Evolutionary conservation across 192 early-diverging fungal species (phyloP).

Genomic region (Mortierella alpina): DNA sequence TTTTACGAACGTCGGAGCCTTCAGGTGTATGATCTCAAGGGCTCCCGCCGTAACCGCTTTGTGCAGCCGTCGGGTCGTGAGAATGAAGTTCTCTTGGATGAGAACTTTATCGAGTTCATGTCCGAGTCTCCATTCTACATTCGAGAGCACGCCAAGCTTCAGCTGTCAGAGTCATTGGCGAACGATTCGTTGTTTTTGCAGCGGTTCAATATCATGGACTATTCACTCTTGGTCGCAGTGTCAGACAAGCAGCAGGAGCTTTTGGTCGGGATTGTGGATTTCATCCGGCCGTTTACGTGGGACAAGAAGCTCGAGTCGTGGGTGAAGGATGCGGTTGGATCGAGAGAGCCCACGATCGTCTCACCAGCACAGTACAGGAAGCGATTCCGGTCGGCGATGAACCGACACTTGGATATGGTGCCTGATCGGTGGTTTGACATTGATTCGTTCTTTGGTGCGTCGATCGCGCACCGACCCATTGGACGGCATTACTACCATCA

Average conservation of each 20-base stretch:
- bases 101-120: slow-evolving; percentile 92
- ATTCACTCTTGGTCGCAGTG: slow-evolving; percentile 94
- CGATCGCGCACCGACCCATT: slow-evolving; percentile 26
- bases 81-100: slow-evolving; percentile 91
- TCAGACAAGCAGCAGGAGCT: slow-evolving; percentile 88
- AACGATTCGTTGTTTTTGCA: slow-evolving; percentile 96
- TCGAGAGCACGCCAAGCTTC: slow-evolving; percentile 88
- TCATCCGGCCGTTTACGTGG: slow-evolving; percentile 98
- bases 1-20: slow-evolving; percentile 82
- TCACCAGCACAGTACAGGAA: slow-evolving; percentile 94
- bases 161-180: slow-evolving; percentile 85
- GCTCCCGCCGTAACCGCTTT: slow-evolving; percentile 94
- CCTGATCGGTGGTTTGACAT: slow-evolving; percentile 48
- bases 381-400: slow-evolving; percentile 96
- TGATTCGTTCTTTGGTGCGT: slow-evolving; percentile 14
- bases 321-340: slow-evolving; percentile 97
- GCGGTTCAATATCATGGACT: slow-evolving; percentile 98
- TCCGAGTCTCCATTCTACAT: slow-evolving; percentile 91
- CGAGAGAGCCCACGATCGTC: slow-evolving; percentile 94
- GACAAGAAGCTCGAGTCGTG: slow-evolving; percentile 98
- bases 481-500: slow-evolving; percentile 23
- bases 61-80: slow-evolving; percentile 86
- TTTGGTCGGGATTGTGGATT: slow-evolving; percentile 98
- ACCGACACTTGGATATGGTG: slow-evolving; percentile 66
- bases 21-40: slow-evolving; percentile 93